Evolutionary conservation across 805 yeast genomes (phyloP).

Genomic region (Starmerella cellae): DNA sequence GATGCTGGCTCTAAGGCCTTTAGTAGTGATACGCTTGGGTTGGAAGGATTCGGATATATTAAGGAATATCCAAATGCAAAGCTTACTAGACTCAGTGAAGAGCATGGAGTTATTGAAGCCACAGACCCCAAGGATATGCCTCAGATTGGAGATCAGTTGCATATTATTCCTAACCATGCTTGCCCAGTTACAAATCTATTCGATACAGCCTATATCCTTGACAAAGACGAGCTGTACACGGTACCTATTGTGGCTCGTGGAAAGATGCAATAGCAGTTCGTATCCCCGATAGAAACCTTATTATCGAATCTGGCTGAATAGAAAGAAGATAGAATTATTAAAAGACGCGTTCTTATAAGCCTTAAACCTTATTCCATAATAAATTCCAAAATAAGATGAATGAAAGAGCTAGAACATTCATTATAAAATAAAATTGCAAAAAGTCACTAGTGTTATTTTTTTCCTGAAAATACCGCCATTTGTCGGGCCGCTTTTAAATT

Average conservation of each 20-base stretch:
- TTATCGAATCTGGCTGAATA: too few relatives aligned
- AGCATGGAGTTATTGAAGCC: slow-evolving; percentile 18
- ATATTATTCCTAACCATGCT: slow-evolving; percentile 15
- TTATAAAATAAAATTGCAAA: too few relatives aligned
- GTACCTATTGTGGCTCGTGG: slow-evolving; percentile 14
- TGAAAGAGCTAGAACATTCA: too few relatives aligned
- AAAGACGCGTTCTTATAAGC: too few relatives aligned
- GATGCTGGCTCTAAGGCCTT: slow-evolving; percentile 17
- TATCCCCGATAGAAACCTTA: too few relatives aligned
- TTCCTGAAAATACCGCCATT: too few relatives aligned
- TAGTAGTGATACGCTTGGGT: slow-evolving; percentile 10
- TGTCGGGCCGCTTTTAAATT: too few relatives aligned
- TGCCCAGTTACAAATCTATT: slow-evolving; percentile 14
- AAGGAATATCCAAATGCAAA: slow-evolving; percentile 11
- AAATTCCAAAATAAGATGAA: too few relatives aligned
- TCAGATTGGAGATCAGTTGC: slow-evolving; percentile 11
- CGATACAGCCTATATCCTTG: slow-evolving; percentile 7
- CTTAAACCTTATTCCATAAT: too few relatives aligned
- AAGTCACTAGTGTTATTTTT: too few relatives aligned
- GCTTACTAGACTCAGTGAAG: slow-evolving; percentile 14
- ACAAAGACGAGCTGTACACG: slow-evolving; percentile 2
- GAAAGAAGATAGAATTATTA: too few relatives aligned
- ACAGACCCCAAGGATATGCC: slow-evolving; percentile 11
- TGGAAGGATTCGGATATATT: slow-evolving; percentile 9
- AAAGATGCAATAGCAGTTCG: slow-evolving; percentile 1